A percentile compares a stretch with the other conserved stretches of the same genome.
Conservation (phyloP, 768 basidiomycete genomes). For the Serendipita indica region DNA sequence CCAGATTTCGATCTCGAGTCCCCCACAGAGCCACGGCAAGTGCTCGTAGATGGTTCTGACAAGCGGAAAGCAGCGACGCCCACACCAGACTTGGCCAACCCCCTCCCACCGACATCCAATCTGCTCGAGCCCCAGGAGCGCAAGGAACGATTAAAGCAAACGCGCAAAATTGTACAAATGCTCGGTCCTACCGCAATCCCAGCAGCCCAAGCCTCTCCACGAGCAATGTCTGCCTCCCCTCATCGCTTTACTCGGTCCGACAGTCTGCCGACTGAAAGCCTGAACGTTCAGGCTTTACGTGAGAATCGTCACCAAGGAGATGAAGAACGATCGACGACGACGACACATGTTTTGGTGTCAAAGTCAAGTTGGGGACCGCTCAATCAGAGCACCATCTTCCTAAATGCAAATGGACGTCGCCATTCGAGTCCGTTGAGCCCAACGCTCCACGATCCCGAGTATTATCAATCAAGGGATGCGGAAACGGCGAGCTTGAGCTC, state of each 20-base stretch:
- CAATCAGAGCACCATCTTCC: neutral
- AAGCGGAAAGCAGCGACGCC: neutral
- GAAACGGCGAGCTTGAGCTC: conserved; percentile 22
- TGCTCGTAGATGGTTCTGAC: conserved; percentile 5
- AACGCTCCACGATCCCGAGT: conserved; percentile 18
- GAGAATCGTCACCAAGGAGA: conserved; percentile 24
- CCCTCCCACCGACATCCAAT: conserved; percentile 48
- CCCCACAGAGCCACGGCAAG: neutral
- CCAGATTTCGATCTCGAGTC: neutral
- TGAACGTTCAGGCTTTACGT: conserved; percentile 16
- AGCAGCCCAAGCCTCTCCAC: conserved; percentile 22
- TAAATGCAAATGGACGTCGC: neutral
- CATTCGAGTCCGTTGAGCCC: conserved; percentile 8
- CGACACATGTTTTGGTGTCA: neutral
- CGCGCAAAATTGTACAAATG: conserved; percentile 67
- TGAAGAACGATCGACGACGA: neutral
- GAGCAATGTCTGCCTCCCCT: neutral
- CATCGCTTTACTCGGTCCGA: conserved; percentile 29
- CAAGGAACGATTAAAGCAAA: conserved; percentile 53
- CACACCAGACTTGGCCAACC: neutral
- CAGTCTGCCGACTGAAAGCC: no score
- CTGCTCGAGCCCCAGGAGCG: conserved; percentile 48
- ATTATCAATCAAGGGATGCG: conserved; percentile 21
- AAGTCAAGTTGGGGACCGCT: neutral
- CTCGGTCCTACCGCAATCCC: conserved; percentile 51